A percentile compares a stretch with the other conserved stretches of the same genome.
phyloP scores from a whole-genome alignment of 1,284 basidiomycete species.

The Chiua sp. region DNA sequence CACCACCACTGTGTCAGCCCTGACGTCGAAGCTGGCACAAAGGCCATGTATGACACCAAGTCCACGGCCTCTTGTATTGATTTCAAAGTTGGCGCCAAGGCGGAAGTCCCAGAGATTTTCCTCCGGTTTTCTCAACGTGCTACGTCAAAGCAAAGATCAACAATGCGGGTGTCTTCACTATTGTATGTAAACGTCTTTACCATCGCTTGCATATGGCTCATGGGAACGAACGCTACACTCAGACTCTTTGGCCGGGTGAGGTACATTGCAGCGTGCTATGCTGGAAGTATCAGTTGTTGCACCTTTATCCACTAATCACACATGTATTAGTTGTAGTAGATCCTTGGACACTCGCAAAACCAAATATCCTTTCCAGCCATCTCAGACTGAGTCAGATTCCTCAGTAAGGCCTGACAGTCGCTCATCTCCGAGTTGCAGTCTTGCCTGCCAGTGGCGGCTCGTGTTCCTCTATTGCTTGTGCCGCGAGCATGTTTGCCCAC shows the following conservation, averaged over 20 bases:
- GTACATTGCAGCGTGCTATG: no score
- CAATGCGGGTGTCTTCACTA: conserved; percentile 90
- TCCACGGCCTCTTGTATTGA: conserved; percentile 86
- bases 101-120: conserved; percentile 55
- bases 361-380: no score
- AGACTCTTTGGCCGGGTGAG: conserved; percentile 89
- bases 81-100: conserved; percentile 97
- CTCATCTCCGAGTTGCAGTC: no score
- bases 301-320: no score
- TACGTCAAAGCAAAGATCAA: conserved; percentile 99
- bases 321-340: no score
- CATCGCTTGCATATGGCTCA: not conserved
- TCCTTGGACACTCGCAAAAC: no score
- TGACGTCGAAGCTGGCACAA: conserved; percentile 98
- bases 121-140: conserved; percentile 82
- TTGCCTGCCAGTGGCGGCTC: no score
- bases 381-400: no score
- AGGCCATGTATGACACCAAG: conserved; percentile 97
- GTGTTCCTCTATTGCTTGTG: no score
- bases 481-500: no score
- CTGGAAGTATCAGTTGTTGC: no score
- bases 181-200: conserved; percentile 44
- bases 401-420: no score
- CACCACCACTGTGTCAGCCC: conserved; percentile 98
- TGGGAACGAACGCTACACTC: conserved; percentile 75